These are phyloP conservation scores for Geranium rotundifolium DNA, from an alignment of 345 rosid genomes.

Conservation along the genomic window DNA sequence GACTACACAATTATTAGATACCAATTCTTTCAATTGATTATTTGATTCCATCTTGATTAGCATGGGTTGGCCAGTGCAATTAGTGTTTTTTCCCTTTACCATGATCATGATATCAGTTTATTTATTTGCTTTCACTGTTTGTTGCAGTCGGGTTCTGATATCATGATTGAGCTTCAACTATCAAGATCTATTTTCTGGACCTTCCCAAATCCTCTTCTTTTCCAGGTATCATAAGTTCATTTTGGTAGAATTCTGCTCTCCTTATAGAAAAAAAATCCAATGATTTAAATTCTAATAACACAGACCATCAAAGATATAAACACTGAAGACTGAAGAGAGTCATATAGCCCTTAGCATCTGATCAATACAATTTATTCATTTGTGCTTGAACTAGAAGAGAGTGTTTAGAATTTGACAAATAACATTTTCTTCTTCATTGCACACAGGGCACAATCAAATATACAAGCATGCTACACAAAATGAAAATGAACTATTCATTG, in stretches of 20 bases:
- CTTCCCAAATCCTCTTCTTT: background rate
- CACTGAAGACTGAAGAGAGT: background rate
- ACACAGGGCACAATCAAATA: background rate
- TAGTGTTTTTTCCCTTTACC: background rate
- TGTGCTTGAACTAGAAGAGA: background rate
- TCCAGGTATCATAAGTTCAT: too few species aligned
- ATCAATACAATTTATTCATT: background rate
- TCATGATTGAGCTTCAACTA: constrained; percentile 9
- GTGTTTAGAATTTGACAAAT: background rate
- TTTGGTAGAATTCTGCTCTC: background rate
- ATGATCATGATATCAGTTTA: background rate
- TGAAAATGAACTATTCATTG: constrained; percentile 4
- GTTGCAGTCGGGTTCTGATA: constrained; percentile 64
- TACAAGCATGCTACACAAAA: constrained; percentile 7
- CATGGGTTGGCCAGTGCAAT: background rate
- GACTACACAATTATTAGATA: background rate
- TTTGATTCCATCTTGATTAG: background rate
- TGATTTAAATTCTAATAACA: background rate
- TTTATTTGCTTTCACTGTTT: background rate
- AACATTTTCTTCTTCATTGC: background rate
- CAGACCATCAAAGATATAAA: background rate
- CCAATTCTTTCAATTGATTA: background rate
- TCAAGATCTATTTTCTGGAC: constrained; percentile 6
- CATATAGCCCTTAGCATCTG: background rate
- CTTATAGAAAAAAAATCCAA: too few species aligned